These are phyloP conservation scores for Hamigera avellanea DNA, from an alignment of 495 filamentous ascomycete species.

Conservation along the genomic window DNA sequence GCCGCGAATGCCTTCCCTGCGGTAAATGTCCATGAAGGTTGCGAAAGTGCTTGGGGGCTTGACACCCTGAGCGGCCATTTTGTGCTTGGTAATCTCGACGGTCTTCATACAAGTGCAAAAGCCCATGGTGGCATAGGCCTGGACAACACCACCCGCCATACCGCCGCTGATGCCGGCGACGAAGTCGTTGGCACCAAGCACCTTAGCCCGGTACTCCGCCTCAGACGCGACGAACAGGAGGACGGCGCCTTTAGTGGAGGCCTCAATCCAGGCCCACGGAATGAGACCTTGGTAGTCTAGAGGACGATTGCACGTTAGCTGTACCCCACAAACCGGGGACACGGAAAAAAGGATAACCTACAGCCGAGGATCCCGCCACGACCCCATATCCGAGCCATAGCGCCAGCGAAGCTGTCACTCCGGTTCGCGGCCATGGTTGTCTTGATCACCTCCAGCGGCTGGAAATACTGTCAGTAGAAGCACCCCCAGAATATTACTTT, in stretches of 20 bases:
- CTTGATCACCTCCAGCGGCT: conserved; percentile 98
- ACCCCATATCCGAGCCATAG: conserved; percentile 79
- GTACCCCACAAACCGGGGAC: conserved; percentile 11
- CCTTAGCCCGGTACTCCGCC: conserved; percentile 84
- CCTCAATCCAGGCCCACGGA: conserved; percentile 99
- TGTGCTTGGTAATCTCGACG: conserved; percentile 97
- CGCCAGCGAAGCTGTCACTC: conserved; percentile 70
- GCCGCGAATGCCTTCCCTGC: conserved; percentile 82
- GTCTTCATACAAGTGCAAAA: conserved; percentile 99
- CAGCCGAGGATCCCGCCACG: conserved; percentile 92
- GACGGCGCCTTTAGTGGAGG: conserved; percentile 97
- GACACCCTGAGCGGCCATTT: conserved; percentile 70
- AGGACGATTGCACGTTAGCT: conserved; percentile 6
- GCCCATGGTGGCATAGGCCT: conserved; percentile 98
- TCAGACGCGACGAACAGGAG: conserved; percentile 98
- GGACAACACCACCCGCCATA: conserved; percentile 88
- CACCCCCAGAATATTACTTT: background rate
- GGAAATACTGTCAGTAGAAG: conserved; percentile 9
- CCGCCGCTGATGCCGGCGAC: conserved; percentile 79
- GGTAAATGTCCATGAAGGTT: conserved; percentile 96
- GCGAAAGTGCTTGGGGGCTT: conserved; percentile 80
- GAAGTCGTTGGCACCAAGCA: conserved; percentile 75
- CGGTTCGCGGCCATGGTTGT: conserved; percentile 98
- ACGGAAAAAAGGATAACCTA: conserved; percentile 40
- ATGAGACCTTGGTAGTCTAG: conserved; percentile 98